Evolutionary conservation across 1,139 yeast species (phyloP).

Genomic region (Geotrichum candidum): DNA sequence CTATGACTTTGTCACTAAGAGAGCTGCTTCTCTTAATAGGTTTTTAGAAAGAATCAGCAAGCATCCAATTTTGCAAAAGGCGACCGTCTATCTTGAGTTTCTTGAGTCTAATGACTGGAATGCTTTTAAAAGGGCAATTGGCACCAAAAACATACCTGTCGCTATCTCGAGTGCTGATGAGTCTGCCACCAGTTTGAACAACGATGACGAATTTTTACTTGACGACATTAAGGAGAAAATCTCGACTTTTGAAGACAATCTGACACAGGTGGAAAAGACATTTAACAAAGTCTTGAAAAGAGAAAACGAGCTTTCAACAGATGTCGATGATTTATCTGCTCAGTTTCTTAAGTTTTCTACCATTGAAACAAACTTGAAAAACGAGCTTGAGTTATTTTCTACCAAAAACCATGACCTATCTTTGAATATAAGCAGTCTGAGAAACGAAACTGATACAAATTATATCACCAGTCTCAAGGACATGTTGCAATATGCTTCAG

Average conservation of each 20-base stretch:
- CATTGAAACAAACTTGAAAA: slow-evolving; percentile 43
- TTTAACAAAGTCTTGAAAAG: slow-evolving; percentile 67
- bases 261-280: slow-evolving; percentile 69
- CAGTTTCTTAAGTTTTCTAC: slow-evolving; percentile 66
- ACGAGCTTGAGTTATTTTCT: slow-evolving; percentile 52
- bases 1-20: slow-evolving; percentile 68
- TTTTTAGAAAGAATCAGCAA: slow-evolving; percentile 65
- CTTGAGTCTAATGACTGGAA: slow-evolving; percentile 81
- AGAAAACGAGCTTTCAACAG: slow-evolving; percentile 65
- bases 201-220: slow-evolving; percentile 52
- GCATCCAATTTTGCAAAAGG: slow-evolving; percentile 66
- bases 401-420: slow-evolving; percentile 48
- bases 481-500: slow-evolving; percentile 74
- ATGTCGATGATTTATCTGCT: slow-evolving; percentile 62
- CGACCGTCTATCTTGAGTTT: slow-evolving; percentile 69
- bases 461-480: slow-evolving; percentile 80
- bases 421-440: slow-evolving; percentile 42
- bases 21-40: slow-evolving; percentile 75
- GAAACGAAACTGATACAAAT: slow-evolving; percentile 69
- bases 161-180: background rate
- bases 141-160: slow-evolving; percentile 23
- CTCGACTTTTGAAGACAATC: slow-evolving; percentile 77
- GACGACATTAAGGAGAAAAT: slow-evolving; percentile 77
- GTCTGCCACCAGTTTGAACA: slow-evolving; percentile 13
- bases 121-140: slow-evolving; percentile 57